phyloP scores from a whole-genome alignment of 2,329 filamentous ascomycete genomes.

The Fusarium foetens region DNA sequence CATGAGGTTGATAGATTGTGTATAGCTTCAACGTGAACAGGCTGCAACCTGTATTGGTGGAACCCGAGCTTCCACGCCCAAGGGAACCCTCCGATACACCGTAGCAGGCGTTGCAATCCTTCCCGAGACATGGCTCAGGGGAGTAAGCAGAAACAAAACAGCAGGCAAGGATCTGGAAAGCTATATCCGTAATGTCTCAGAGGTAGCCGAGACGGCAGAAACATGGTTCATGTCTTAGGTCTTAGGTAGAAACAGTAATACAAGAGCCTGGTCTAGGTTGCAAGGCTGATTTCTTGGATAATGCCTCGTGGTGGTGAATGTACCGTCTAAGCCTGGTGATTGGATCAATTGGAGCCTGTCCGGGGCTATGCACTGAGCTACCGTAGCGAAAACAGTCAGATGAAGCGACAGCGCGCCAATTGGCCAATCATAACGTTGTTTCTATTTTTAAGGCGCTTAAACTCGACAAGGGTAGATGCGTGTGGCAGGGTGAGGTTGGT shows the following conservation, averaged over 20 bases:
- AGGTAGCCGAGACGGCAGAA: slow-evolving; percentile 36
- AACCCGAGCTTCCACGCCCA: neutral
- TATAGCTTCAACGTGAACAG: slow-evolving; percentile 10
- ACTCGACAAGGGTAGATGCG: slow-evolving; percentile 5
- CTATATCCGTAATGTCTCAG: slow-evolving; percentile 21
- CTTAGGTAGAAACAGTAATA: slow-evolving; percentile 6
- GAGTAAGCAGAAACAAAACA: slow-evolving; percentile 9
- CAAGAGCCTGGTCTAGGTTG: slow-evolving; percentile 13
- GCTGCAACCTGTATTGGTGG: slow-evolving; percentile 21
- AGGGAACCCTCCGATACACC: slow-evolving; percentile 1
- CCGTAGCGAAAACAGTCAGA: slow-evolving; percentile 31
- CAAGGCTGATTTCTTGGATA: slow-evolving; percentile 39
- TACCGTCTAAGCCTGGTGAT: slow-evolving; percentile 9
- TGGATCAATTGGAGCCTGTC: slow-evolving; percentile 20
- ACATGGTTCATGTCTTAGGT: slow-evolving; percentile 10
- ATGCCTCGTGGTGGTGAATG: slow-evolving; percentile 33
- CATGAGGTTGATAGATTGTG: slow-evolving; percentile 8
- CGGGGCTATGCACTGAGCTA: slow-evolving; percentile 37
- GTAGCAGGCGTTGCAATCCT: slow-evolving; percentile 19
- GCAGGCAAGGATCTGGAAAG: slow-evolving; percentile 16
- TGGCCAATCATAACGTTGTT: slow-evolving; percentile 17
- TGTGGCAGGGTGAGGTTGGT: slow-evolving; percentile 22
- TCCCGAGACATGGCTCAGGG: slow-evolving; percentile 33
- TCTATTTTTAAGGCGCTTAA: slow-evolving; percentile 47
- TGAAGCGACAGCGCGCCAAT: slow-evolving; percentile 39